Evolutionary conservation across 1,139 yeast species (phyloP).

Genomic region (Geotrichum bryndzae): DNA sequence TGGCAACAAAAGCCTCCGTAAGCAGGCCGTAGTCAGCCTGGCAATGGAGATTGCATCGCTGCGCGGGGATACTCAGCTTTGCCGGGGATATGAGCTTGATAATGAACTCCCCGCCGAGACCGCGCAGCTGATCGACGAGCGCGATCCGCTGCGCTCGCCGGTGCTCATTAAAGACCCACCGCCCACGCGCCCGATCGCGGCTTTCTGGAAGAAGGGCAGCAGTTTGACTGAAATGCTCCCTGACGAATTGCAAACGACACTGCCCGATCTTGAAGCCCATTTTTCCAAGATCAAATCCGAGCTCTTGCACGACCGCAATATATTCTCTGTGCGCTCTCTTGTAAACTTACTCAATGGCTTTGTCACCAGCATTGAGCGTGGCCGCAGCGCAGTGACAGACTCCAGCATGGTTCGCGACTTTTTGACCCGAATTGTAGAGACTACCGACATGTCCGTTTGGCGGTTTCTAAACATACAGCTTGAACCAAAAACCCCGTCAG

Average conservation of each 20-base stretch:
- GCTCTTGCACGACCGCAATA: not conserved
- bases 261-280: not conserved
- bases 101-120: constrained; percentile 12
- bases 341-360: constrained; percentile 6
- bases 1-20: constrained; percentile 15
- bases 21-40: constrained; percentile 21
- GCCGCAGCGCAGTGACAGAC: not conserved
- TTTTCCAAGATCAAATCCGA: not conserved
- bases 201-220: not conserved
- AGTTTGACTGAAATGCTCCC: not conserved
- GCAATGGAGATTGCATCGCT: constrained; percentile 23
- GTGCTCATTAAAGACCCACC: not conserved
- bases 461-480: constrained; percentile 7
- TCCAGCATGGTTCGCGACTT: not conserved
- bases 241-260: not conserved
- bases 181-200: not conserved
- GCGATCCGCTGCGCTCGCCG: constrained; percentile 19
- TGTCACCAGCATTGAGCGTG: not conserved
- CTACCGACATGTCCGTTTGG: not conserved
- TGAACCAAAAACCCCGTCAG: not conserved
- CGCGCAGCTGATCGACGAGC: constrained; percentile 7
- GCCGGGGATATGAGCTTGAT: constrained; percentile 8
- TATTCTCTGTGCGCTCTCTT: constrained; percentile 1
- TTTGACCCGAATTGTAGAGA: not conserved
- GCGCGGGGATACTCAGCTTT: constrained; percentile 20